phyloP scores from a whole-genome alignment of 1,139 yeast species.

The Suhomyces chickasaworum region DNA sequence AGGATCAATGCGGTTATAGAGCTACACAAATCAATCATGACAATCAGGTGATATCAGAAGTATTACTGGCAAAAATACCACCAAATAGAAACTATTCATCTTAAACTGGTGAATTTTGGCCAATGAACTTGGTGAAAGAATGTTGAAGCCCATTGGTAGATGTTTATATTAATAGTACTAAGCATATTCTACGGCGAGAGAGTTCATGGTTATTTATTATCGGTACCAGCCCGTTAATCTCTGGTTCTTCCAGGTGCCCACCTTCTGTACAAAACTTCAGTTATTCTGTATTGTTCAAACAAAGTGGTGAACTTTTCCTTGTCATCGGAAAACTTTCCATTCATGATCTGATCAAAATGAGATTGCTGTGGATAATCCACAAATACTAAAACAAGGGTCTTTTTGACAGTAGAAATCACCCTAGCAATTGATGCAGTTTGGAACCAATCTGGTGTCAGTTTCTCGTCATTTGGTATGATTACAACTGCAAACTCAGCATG shows the following conservation, averaged over 20 bases:
- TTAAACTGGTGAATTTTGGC: too few relatives aligned
- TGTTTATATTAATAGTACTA: too few relatives aligned
- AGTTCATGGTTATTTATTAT: neutral
- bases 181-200: too few relatives aligned
- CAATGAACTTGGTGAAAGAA: too few relatives aligned
- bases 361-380: conserved; percentile 54
- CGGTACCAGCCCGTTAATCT: conserved; percentile 42
- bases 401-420: conserved; percentile 85
- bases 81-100: too few relatives aligned
- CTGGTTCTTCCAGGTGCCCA: conserved; percentile 87
- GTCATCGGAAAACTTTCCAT: conserved; percentile 21
- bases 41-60: too few relatives aligned
- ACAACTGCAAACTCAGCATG: conserved; percentile 86
- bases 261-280: conserved; percentile 69
- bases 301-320: conserved; percentile 31
- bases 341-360: conserved; percentile 28
- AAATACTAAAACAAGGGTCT: conserved; percentile 68
- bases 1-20: too few relatives aligned
- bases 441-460: conserved; percentile 50
- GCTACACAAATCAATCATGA: too few relatives aligned
- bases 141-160: too few relatives aligned
- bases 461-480: conserved; percentile 46
- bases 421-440: conserved; percentile 70
- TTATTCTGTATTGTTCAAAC: conserved; percentile 48
- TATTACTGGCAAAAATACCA: too few relatives aligned